Base-by-base conservation (phyloP, 768 basidiomycete genomes). In the Suillus lakei region DNA sequence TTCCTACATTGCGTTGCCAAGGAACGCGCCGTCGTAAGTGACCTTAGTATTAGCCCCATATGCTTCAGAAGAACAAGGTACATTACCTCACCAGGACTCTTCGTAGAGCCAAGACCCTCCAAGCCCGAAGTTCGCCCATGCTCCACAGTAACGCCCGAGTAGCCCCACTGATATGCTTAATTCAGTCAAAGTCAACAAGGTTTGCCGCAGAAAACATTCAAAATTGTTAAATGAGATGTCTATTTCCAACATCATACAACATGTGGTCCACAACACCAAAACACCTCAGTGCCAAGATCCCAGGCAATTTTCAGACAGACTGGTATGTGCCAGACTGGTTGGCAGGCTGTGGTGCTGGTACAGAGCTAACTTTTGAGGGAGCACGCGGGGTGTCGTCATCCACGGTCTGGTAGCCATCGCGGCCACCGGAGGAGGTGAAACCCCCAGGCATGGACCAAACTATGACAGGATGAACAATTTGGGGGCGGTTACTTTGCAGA, bases 371-470 rank as follows among this genome's bases (percentile, higher is more conserved):
- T 28, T 59, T 59, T 16, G 58, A 28, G 9, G 69, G 39, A 36
- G 48, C 26, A 67, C 66, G 75, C 1, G 75, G 70, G 44, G 77
- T 74, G 68, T 88, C 86, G 43, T 87, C 88, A 61, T 87, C 86
- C 13, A 90, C 82, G 46, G 81, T 83, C 71, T 90, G 88, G 72
- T 90, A 90, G 8, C 88, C 87, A 61, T 85, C 85, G 46, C 84
- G 80, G 28, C 71, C 67, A 41, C 76, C 69, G 5, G 86, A 85
- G 0, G 88, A 85, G 0, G 88, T 87, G 69, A 90, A 88, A 1
- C 88, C 88, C 16, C 90, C 90, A 5, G 90, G 90, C 90, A 91
- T 91, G 23, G 89, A 85, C 90, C 90, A 91, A 18, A 91, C 90
- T 91, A 38, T n/a, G 43, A 53, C 5, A 43, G 16, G 12, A 66